Evolutionary conservation across 2,329 filamentous ascomycete species (phyloP), one percentile per base, ranked within the genome.

Genomic region (Leptodontidium sp.): DNA sequence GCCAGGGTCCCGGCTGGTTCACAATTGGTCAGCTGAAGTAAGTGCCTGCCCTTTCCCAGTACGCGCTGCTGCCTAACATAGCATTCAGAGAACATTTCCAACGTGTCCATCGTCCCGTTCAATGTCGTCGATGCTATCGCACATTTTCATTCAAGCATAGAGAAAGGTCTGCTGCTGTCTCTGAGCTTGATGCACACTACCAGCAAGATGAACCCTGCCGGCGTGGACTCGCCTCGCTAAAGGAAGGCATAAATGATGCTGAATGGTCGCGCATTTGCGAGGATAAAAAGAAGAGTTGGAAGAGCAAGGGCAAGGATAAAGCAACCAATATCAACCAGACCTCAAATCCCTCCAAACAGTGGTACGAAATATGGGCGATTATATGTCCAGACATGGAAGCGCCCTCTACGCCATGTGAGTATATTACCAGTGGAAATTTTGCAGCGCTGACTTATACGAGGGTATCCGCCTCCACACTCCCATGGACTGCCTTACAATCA

Each of bases 51-150:
- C 14, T 4, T 61, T n/a, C 59, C 29, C 32, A 35, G 43, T 64
- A 59, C 26, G 24, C 43, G 6, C 9, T 49, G 49, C 52, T 68
- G 26, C 38, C 43, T 24, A 53, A 35, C 32, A 35, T 5, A n/a
- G 26, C 11, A 68, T 61, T 8, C 14, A 68, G 66, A 38, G 66
- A 68, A 49, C 61, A 68, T 68, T 29, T 68, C 7, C 35, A 61
- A 43, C 61, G 66, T 21, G 61, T 61, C 57, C 61, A 68, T 43
- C 52, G 52, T 45, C 66, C 66, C 15, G 61, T 68, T n/a, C 61
- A 68, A 53, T 68, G 66, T 59, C 40, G 8, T 24, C 50, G 50
- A 35, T 68, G 66, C 52, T 68, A 68, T 64, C 14, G 11, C 4
- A 45, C 26, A 15, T 68, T 68, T 52, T 2, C 47, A 7, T 45